phyloP scores from a whole-genome alignment of 352 stramenopile genomes.

The Blastocystis sp. region DNA sequence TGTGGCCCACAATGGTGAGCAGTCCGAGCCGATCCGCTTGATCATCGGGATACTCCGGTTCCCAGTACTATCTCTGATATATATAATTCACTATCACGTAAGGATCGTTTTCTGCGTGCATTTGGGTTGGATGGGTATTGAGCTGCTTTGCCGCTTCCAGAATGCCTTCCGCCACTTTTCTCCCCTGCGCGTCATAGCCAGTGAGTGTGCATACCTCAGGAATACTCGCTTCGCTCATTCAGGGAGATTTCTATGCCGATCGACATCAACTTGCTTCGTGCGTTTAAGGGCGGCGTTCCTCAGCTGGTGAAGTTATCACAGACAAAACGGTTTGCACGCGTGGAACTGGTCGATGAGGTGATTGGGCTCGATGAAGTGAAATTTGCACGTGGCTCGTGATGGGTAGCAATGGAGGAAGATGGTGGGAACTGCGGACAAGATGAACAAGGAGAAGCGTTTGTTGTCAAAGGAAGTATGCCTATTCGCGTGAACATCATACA shows the following conservation, averaged over 20 bases:
- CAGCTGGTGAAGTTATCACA: neutral
- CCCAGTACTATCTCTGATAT: slow-evolving; percentile 27
- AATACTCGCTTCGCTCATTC: neutral
- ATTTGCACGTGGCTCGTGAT: neutral
- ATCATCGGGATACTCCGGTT: slow-evolving; percentile 60
- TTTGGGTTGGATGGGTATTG: neutral
- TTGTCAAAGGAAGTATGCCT: slow-evolving; percentile 24
- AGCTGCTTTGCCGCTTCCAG: neutral
- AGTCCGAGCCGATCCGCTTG: slow-evolving; percentile 11
- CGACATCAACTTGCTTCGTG: neutral
- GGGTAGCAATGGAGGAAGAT: slow-evolving; percentile 39
- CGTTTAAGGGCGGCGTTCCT: slow-evolving; percentile 33
- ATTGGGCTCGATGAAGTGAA: slow-evolving; percentile 21
- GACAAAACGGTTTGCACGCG: slow-evolving; percentile 16
- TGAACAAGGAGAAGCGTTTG: slow-evolving; percentile 32
- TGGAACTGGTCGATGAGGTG: slow-evolving; percentile 45
- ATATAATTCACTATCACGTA: slow-evolving; percentile 8
- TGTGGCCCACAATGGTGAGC: slow-evolving; percentile 27
- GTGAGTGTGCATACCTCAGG: neutral
- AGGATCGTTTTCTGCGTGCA: slow-evolving; percentile 9
- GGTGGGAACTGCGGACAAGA: neutral
- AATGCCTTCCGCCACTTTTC: slow-evolving; percentile 27
- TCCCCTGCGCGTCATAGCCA: neutral
- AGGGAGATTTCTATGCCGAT: neutral
- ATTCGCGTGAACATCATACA: neutral